phyloP scores from a whole-genome alignment of 495 filamentous ascomycete genomes.

The Neurospora cerealis region DNA sequence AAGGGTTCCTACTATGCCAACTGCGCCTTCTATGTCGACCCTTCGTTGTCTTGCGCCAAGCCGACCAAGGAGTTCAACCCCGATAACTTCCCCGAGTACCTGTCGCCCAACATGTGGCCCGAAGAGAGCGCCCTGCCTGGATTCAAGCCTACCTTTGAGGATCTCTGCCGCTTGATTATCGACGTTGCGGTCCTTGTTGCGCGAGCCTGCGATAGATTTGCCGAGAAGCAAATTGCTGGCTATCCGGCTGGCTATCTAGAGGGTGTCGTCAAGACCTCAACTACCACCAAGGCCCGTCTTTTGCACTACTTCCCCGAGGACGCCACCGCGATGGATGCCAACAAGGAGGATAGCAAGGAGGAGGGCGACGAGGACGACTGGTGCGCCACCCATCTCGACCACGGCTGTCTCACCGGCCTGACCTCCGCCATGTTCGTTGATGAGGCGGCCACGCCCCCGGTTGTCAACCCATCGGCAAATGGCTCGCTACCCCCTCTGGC shows the following conservation, averaged over 20 bases:
- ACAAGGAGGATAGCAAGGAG: slow-evolving; percentile 34
- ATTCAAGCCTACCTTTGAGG: slow-evolving; percentile 61
- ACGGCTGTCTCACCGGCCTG: slow-evolving; percentile 86
- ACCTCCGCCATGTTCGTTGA: slow-evolving; percentile 96
- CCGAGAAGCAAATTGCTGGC: slow-evolving; percentile 59
- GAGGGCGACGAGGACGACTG: slow-evolving; percentile 75
- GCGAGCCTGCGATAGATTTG: slow-evolving; percentile 76
- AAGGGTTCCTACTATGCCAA: slow-evolving; percentile 98
- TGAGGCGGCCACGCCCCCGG: slow-evolving; percentile 46
- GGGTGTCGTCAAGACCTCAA: slow-evolving; percentile 71
- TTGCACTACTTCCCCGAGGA: slow-evolving; percentile 84
- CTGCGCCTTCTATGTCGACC: slow-evolving; percentile 81
- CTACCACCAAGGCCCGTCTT: slow-evolving; percentile 84
- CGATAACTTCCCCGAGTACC: slow-evolving; percentile 49
- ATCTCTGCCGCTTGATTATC: slow-evolving; percentile 76
- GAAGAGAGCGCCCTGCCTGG: slow-evolving; percentile 51
- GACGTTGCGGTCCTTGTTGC: slow-evolving; percentile 84
- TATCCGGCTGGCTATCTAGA: slow-evolving; percentile 76
- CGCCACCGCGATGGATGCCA: slow-evolving; percentile 14
- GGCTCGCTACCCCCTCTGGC: slow-evolving; percentile 34
- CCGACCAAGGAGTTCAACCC: slow-evolving; percentile 47
- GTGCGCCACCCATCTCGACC: slow-evolving; percentile 92
- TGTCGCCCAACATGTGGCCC: slow-evolving; percentile 78
- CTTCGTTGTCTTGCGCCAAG: slow-evolving; percentile 46
- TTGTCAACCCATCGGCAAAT: slow-evolving; percentile 20